A percentile compares a stretch with the other conserved stretches of the same genome.
phyloP scores from a whole-genome alignment of 1,139 yeast species.

The Candida albicans region DNA sequence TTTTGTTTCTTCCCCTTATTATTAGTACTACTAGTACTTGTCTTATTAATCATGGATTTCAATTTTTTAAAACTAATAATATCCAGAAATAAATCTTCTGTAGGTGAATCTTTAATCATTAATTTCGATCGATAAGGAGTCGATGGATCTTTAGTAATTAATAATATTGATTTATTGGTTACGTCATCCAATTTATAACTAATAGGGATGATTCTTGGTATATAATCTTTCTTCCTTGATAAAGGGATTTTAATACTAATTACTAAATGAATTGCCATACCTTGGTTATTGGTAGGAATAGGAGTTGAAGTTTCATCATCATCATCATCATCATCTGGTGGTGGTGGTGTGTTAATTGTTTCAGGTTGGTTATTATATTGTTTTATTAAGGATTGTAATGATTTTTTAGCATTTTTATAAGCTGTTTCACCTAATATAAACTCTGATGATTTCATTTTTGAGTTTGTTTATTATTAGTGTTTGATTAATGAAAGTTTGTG shows the following conservation, averaged over 20 bases:
- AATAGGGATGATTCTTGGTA: slow-evolving; percentile 68
- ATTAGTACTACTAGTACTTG: too few relatives aligned
- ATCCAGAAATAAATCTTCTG: slow-evolving; percentile 59
- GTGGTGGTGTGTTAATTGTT: background rate
- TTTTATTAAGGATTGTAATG: slow-evolving; percentile 24
- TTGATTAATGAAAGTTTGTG: background rate
- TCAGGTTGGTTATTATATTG: slow-evolving; percentile 7
- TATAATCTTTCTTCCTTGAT: slow-evolving; percentile 50
- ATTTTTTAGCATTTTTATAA: slow-evolving; percentile 22
- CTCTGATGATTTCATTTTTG: slow-evolving; percentile 4
- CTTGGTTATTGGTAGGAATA: too few relatives aligned
- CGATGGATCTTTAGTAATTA: slow-evolving; percentile 71
- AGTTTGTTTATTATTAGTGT: background rate
- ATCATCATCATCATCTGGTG: too few relatives aligned
- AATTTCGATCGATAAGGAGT: slow-evolving; percentile 51
- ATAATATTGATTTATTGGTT: slow-evolving; percentile 50
- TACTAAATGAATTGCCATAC: slow-evolving; percentile 43
- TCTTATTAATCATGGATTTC: slow-evolving; percentile 34
- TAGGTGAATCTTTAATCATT: slow-evolving; percentile 47
- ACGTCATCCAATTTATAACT: slow-evolving; percentile 48
- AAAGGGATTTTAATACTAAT: slow-evolving; percentile 55
- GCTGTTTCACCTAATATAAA: slow-evolving; percentile 29
- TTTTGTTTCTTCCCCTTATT: slow-evolving; percentile 34
- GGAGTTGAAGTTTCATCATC: too few relatives aligned
- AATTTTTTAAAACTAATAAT: slow-evolving; percentile 59